Evolutionary conservation across 176 grass and related monocot species (phyloP).

Genomic region (Bonia amplexicaulis): DNA sequence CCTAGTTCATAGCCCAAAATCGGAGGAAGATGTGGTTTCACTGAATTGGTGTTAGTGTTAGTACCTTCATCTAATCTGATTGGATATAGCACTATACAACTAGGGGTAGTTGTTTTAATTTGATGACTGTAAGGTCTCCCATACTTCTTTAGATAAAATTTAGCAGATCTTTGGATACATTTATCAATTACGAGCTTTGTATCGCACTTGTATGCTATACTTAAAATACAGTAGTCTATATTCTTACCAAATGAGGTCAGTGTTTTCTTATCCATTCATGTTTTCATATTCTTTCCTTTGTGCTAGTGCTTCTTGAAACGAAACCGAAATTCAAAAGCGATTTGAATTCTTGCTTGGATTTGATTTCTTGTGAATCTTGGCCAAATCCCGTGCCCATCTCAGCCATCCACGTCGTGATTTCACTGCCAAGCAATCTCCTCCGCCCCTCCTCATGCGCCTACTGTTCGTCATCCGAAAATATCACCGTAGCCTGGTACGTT

Average conservation of each 20-base stretch:
- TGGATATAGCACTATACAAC: neutral
- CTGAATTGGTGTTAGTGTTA: too few relatives aligned
- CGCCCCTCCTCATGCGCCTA: too few relatives aligned
- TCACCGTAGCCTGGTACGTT: too few relatives aligned
- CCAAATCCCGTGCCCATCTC: too few relatives aligned
- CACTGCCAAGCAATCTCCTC: too few relatives aligned
- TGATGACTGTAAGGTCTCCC: neutral
- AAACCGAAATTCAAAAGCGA: too few relatives aligned
- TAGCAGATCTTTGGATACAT: constrained; percentile 5
- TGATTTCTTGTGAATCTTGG: too few relatives aligned
- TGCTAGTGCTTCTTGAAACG: constrained; percentile 10
- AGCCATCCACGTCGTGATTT: too few relatives aligned
- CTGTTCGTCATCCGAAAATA: too few relatives aligned
- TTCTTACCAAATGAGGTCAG: neutral
- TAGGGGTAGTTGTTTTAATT: neutral
- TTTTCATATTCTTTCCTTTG: neutral
- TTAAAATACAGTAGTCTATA: neutral
- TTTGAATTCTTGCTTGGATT: too few relatives aligned
- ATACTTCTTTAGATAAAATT: neutral
- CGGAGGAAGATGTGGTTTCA: too few relatives aligned
- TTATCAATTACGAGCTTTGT: neutral
- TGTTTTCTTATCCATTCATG: neutral
- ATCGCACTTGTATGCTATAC: neutral
- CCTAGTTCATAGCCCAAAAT: too few relatives aligned
- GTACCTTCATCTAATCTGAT: neutral